phyloP scores from a whole-genome alignment of 345 rosid species.

The Psidium friedrichsthalianum region DNA sequence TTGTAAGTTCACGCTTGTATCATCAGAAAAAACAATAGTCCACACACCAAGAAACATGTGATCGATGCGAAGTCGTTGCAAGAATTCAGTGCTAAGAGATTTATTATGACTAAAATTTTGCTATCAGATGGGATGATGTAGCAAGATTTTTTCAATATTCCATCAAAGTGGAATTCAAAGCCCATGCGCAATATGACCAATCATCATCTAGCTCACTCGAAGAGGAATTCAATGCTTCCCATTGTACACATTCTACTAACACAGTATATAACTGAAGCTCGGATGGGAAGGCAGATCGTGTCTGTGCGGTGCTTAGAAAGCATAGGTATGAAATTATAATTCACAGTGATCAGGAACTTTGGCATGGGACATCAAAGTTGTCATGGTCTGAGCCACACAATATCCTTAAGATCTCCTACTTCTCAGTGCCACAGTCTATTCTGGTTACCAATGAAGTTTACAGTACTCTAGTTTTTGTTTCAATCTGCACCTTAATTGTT shows the following conservation, averaged over 20 bases:
- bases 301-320: background rate
- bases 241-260: background rate
- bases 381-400: background rate
- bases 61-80: background rate
- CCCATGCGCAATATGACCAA: slow-evolving; percentile 7
- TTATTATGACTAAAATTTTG: background rate
- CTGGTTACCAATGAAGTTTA: background rate
- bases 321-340: background rate
- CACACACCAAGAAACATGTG: background rate
- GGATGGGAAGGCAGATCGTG: background rate
- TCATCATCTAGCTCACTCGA: background rate
- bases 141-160: background rate
- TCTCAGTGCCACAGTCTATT: background rate
- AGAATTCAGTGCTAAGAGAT: background rate
- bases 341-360: background rate
- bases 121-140: slow-evolving; percentile 1
- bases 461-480: background rate
- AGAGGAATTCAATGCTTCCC: background rate
- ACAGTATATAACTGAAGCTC: background rate
- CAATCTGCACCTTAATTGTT: background rate
- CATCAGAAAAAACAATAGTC: background rate
- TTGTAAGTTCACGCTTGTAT: background rate
- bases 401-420: background rate
- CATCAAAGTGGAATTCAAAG: background rate
- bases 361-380: background rate